Percentiles rank a stretch among this genome's conserved stretches.
These are phyloP conservation scores for Camelina neglecta DNA, from an alignment of 345 rosid species.

Conservation along the genomic window DNA sequence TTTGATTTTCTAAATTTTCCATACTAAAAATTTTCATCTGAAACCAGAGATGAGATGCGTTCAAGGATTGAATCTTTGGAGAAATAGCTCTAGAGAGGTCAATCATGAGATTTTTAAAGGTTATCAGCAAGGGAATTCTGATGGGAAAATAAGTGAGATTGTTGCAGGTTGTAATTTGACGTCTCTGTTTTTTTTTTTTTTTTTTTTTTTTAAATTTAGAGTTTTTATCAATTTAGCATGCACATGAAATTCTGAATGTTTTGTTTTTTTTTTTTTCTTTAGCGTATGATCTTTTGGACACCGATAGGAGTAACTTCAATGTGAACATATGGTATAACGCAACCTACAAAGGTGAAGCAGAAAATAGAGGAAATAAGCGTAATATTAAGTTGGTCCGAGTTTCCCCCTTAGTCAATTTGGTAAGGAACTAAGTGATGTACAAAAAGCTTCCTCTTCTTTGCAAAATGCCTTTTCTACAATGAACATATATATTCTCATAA, in stretches of 20 bases:
- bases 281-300: conserved; percentile 89
- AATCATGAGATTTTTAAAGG: conserved; percentile 72
- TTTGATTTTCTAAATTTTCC: not conserved
- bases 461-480: not conserved
- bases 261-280: conserved; percentile 17
- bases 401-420: conserved; percentile 82
- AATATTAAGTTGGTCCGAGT: conserved; percentile 53
- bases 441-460: too few species aligned
- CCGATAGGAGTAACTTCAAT: conserved; percentile 61
- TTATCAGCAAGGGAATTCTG: conserved; percentile 60
- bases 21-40: not conserved
- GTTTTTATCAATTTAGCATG: not conserved
- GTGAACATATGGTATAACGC: conserved; percentile 87
- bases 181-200: not conserved
- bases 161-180: conserved; percentile 55
- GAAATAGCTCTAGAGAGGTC: conserved; percentile 63
- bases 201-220: not conserved
- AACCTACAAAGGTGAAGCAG: conserved; percentile 47
- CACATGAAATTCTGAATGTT: too few species aligned
- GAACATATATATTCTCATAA: too few species aligned
- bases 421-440: conserved; percentile 35
- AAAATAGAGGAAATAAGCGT: too few species aligned
- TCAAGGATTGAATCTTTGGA: conserved; percentile 63
- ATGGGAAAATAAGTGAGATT: conserved; percentile 62
- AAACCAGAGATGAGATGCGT: conserved; percentile 15